These are phyloP conservation scores for Rutstroemia sp. DNA, from an alignment of 2,329 filamentous ascomycete genomes.

Conservation along the genomic window DNA sequence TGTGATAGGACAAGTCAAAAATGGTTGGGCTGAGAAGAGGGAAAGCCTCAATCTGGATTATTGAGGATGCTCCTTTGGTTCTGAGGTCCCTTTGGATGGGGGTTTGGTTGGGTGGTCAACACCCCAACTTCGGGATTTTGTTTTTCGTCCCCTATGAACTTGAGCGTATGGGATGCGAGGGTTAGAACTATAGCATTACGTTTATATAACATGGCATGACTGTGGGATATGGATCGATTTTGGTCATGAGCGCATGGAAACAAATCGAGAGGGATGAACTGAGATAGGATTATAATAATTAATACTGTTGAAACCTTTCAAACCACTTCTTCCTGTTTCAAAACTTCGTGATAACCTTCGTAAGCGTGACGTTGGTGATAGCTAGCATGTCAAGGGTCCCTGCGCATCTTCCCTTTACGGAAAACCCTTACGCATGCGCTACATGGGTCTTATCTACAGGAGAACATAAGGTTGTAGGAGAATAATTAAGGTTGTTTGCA, in stretches of 20 bases:
- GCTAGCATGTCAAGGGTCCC: background rate
- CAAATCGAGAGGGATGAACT: background rate
- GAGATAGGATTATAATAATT: constrained; percentile 5
- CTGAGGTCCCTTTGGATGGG: background rate
- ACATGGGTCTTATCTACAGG: background rate
- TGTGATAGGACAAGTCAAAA: background rate
- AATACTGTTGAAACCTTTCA: background rate
- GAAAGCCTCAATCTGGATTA: constrained; percentile 4
- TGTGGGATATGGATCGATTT: background rate
- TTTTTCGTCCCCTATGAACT: background rate
- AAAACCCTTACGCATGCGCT: background rate
- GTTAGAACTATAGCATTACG: background rate
- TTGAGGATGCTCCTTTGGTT: constrained; percentile 1
- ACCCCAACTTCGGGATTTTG: background rate
- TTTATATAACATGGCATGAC: constrained; percentile 6
- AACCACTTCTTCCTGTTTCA: too few relatives aligned
- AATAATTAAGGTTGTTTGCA: background rate
- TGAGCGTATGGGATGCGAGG: background rate
- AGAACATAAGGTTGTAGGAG: background rate
- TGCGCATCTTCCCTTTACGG: background rate
- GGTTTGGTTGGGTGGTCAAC: background rate
- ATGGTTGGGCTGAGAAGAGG: constrained; percentile 1
- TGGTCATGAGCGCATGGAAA: background rate
- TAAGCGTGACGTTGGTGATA: too few relatives aligned
- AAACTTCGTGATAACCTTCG: too few relatives aligned